Conservation (phyloP, 2,329 filamentous ascomycete species). For the Graphilbum sp. region DNA sequence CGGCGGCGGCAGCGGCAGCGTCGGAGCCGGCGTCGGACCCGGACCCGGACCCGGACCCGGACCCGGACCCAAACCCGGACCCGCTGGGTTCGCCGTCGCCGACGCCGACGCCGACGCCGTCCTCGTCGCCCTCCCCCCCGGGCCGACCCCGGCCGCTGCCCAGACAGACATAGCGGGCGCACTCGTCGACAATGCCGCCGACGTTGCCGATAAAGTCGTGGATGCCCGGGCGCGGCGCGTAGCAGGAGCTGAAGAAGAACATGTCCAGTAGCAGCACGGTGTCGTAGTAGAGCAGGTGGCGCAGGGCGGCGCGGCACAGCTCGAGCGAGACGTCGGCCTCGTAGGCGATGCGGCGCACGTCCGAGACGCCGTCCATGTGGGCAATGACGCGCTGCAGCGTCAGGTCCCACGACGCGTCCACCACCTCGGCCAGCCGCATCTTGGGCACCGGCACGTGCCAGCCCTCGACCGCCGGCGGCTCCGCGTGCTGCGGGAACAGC, state of each 20-base stretch:
- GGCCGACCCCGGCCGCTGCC: background rate
- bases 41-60: no score
- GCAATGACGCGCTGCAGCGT: constrained; percentile 66
- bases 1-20: background rate
- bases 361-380: constrained; percentile 80
- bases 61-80: no score
- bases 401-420: constrained; percentile 57
- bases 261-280: constrained; percentile 82
- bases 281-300: constrained; percentile 85
- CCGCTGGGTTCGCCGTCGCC: no score
- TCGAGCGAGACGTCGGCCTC: constrained; percentile 75
- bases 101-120: constrained; percentile 1
- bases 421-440: constrained; percentile 45
- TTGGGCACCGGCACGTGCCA: constrained; percentile 82
- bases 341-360: constrained; percentile 72
- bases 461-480: constrained; percentile 60
- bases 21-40: background rate
- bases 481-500: constrained; percentile 68
- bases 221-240: constrained; percentile 66
- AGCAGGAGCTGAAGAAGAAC: constrained; percentile 86
- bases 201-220: constrained; percentile 63
- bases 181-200: constrained; percentile 68
- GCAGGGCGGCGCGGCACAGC: constrained; percentile 71
- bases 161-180: constrained; percentile 60
- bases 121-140: background rate